These are phyloP conservation scores for Verbascum thapsus DNA, from an alignment of 257 asterid genomes.

Conservation along the genomic window DNA sequence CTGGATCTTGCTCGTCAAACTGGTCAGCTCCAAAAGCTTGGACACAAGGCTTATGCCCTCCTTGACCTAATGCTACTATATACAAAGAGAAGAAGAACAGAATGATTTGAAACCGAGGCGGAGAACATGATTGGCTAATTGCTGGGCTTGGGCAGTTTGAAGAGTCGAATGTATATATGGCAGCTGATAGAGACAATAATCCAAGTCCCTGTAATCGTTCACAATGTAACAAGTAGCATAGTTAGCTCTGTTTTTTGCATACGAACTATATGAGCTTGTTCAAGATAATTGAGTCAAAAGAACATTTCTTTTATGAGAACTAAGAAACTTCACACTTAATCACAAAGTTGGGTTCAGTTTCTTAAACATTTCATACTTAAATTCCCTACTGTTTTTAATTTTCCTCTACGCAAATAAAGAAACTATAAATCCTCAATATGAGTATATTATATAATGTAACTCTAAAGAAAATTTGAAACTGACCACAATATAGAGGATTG, in stretches of 20 bases:
- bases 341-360: constrained; percentile 4
- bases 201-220: constrained; percentile 49
- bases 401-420: background rate
- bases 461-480: constrained; percentile 25
- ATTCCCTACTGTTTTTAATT: background rate
- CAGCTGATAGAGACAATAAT: constrained; percentile 50
- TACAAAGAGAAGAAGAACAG: constrained; percentile 65
- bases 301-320: background rate
- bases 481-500: constrained; percentile 48
- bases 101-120: constrained; percentile 42
- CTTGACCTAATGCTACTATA: constrained; percentile 60
- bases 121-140: constrained; percentile 38
- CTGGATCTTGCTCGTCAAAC: constrained; percentile 57
- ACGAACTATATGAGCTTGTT: background rate
- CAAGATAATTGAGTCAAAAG: constrained; percentile 20
- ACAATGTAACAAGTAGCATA: constrained; percentile 4
- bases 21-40: constrained; percentile 84
- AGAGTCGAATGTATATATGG: constrained; percentile 32
- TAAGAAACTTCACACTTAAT: background rate
- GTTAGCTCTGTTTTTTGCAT: constrained; percentile 10
- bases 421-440: constrained; percentile 5
- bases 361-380: background rate
- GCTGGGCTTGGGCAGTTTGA: constrained; percentile 39
- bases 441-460: background rate
- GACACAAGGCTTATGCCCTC: constrained; percentile 76